phyloP scores from a whole-genome alignment of 768 basidiomycete species.

The Mrakia blollopis region DNA sequence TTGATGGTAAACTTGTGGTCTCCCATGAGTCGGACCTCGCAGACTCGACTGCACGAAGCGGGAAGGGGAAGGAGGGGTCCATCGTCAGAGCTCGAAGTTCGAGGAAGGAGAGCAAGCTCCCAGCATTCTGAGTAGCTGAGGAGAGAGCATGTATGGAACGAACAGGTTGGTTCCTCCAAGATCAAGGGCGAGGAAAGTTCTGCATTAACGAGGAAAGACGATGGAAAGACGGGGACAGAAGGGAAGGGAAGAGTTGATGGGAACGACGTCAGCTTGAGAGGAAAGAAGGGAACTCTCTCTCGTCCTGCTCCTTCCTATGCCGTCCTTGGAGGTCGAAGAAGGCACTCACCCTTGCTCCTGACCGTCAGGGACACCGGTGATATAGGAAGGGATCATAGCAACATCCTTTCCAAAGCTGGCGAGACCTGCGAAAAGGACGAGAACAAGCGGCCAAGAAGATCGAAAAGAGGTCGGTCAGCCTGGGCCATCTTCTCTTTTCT shows the following conservation, averaged over 20 bases:
- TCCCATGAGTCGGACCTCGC: constrained; percentile 86
- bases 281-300: constrained; percentile 1
- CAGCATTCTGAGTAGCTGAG: not conserved
- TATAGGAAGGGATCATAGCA: constrained; percentile 65
- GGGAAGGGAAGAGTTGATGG: not conserved
- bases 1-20: constrained; percentile 81
- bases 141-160: constrained; percentile 37
- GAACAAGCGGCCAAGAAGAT: constrained; percentile 11
- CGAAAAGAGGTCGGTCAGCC: not conserved
- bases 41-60: constrained; percentile 66
- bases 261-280: not conserved
- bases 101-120: not conserved
- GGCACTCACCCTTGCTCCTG: constrained; percentile 76
- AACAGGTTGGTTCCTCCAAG: constrained; percentile 97
- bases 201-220: constrained; percentile 41
- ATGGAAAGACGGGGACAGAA: not conserved
- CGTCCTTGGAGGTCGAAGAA: not conserved
- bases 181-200: constrained; percentile 93
- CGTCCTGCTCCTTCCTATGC: not conserved
- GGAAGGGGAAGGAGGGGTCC: not conserved
- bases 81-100: not conserved
- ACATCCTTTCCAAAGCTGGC: constrained; percentile 30
- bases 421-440: constrained; percentile 14
- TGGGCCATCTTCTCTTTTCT: not conserved
- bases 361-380: constrained; percentile 91